Evolutionary conservation across 164 flowering plant species (phyloP).

Genomic region (Tetrastigma voinierianum): DNA sequence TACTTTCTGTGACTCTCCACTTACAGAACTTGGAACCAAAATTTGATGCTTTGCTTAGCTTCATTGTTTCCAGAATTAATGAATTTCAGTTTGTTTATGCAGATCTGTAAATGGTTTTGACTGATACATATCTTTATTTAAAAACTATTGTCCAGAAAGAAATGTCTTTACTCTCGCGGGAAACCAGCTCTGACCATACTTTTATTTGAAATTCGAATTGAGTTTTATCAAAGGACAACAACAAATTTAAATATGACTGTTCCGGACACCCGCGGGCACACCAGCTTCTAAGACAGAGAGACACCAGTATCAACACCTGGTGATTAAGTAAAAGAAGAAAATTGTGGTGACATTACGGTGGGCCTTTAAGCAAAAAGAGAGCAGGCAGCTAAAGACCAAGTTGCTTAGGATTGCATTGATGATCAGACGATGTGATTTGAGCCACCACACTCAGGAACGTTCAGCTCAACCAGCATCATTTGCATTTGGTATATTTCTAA

Average conservation of each 20-base stretch:
- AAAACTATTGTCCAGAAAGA: too few species aligned
- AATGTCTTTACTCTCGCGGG: too few species aligned
- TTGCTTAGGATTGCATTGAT: conserved; percentile 93
- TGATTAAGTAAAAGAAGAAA: conserved; percentile 73
- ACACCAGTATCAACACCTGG: conserved; percentile 83
- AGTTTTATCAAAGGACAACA: not conserved
- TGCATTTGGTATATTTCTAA: conserved; percentile 55
- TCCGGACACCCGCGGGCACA: conserved; percentile 64
- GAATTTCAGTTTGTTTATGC: conserved; percentile 1
- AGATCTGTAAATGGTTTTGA: conserved; percentile 3
- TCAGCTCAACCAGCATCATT: conserved; percentile 57
- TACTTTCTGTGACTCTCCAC: too few species aligned
- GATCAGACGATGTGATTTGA: conserved; percentile 68
- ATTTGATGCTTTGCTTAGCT: too few species aligned
- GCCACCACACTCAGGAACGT: conserved; percentile 64
- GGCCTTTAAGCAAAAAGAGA: conserved; percentile 86
- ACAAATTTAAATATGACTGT: conserved; percentile 48
- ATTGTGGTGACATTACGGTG: conserved; percentile 88
- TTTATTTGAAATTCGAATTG: not conserved
- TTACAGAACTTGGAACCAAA: too few species aligned
- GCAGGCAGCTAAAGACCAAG: conserved; percentile 67
- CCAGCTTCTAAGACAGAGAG: conserved; percentile 58
- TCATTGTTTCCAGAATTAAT: too few species aligned
- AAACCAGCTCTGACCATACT: conserved; percentile 1
- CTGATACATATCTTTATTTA: not conserved